Base-by-base conservation (phyloP, 2,329 filamentous ascomycete species). In the Trichoderma atrobrunneum region DNA sequence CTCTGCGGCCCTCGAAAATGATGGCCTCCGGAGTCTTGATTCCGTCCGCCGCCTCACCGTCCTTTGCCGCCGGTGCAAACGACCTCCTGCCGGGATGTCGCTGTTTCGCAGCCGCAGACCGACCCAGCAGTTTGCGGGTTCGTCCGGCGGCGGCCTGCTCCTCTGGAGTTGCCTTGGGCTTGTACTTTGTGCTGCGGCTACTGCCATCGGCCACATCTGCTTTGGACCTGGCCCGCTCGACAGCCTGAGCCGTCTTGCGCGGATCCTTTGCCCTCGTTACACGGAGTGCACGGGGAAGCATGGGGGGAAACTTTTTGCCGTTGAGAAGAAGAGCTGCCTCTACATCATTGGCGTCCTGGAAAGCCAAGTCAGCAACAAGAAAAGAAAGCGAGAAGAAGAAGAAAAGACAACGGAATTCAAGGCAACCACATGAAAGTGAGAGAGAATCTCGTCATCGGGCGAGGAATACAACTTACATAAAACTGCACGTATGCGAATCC, bases 401-500 rank as follows among this genome's bases (percentile, higher is more conserved):
- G n/a, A 32, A 26, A 62, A 24, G n/a, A 36, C 14, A 12, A 18
- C 2, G 65, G 39, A 16, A 43, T 39, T 30, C 1, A 30, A 68
- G 48, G 56, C 56, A 61, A 16, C 48, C 56, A 16, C 56, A 7
- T 26, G 34, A 32, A 21, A 43, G 8, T 3, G 18, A 16, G 11
- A 26, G 16, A 36, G 34, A 54, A 64, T 14, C 10, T 54, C 21
- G n/a, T 24, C 59, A 28, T 28, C 56, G 7, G n/a, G 14, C 21
- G 51, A 54, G 14, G 5, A 57, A 8, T 21, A 61, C 21, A 18
- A 81, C 85, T 84, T 77, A 90, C 89, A 78, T 91, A 89, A 82
- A 99, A 99, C 79, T 99, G 96, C 18, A 99, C 95, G 78, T 99
- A 99, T 74, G 97, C 97, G 79, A 99, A 94, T 5, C 96, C 96